Evolutionary conservation across 2,329 filamentous ascomycete species (phyloP), one percentile per base, ranked within the genome.

Genomic region (Ceratocystis papillata): DNA sequence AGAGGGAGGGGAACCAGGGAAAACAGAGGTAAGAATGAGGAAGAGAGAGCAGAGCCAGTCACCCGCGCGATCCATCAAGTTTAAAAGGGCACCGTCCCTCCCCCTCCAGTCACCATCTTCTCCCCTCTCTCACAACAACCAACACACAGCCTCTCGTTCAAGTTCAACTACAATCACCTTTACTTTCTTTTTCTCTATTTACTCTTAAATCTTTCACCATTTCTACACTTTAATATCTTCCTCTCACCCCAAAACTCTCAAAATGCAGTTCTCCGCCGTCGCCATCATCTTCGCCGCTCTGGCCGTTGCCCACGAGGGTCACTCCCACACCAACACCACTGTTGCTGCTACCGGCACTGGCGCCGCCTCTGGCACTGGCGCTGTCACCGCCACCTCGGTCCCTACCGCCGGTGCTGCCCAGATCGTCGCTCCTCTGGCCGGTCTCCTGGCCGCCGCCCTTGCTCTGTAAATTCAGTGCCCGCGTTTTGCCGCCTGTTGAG

Each of bases 231-330:
- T 67, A 67, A 67, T 67, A 20, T 28, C 45, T 55, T 5, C 25
- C 57, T 44, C n/a, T 41, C 37, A 22, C 12, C 8, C n/a, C 57
- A 28, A 17, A 63, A 44, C 48, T 5, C 45, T 59, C 63, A 67
- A 64, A 63, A 67, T 67, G 66, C 66, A 67, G 66, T 67, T 67
- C 66, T 67, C 66, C 61, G 66, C 62, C 59, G 66, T 61, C 46
- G 64, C 63, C 66, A 28, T 65, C 28, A 25, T 67, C 66, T 67
- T 67, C 66, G 66, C 66, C 57, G 66, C 66, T 20, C 33, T 65
- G 53, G 66, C 66, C 17, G 63, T 60, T 41, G 63, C 66, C 55
- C 44, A 30, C 61, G 44, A 45, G 1, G 61, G 44, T 12, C 22
- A 48, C 22, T 20, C 44, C 25, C 61, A 63, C 61, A 10, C 48